These are phyloP conservation scores for Cucurbita moschata DNA, from an alignment of 306 rosid genomes.

Conservation along the genomic window DNA sequence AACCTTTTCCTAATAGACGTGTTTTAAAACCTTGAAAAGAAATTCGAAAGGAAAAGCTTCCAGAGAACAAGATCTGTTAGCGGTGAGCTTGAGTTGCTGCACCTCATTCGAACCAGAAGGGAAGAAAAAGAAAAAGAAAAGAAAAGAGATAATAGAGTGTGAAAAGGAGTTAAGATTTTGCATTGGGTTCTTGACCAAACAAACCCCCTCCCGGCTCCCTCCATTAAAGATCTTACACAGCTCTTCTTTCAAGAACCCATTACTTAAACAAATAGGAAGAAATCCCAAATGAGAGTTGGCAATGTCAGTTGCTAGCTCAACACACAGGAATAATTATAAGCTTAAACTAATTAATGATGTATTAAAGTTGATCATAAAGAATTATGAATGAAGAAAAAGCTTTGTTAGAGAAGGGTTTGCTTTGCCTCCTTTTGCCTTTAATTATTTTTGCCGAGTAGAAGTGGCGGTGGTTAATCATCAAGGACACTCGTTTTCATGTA, in stretches of 20 bases:
- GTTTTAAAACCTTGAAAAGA: too few species aligned
- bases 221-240: background rate
- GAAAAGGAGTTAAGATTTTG: constrained; percentile 2
- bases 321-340: constrained; percentile 30
- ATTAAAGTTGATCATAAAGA: background rate
- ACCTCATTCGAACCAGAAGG: too few species aligned
- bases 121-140: background rate
- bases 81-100: too few species aligned
- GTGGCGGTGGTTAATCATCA: constrained; percentile 97
- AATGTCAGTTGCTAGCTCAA: constrained; percentile 63
- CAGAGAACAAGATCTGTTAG: too few species aligned
- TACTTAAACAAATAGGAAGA: background rate
- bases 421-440: constrained; percentile 12
- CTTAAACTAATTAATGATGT: constrained; percentile 5
- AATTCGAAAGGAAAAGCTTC: too few species aligned
- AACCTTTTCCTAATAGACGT: too few species aligned
- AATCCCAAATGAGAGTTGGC: constrained; percentile 28
- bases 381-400: constrained; percentile 11
- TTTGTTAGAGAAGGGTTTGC: constrained; percentile 8
- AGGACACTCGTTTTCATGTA: constrained; percentile 71
- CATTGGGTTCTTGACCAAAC: constrained; percentile 6
- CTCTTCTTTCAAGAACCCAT: background rate
- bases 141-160: background rate
- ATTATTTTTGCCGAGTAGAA: constrained; percentile 20
- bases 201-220: background rate